phyloP scores from a whole-genome alignment of 2,329 filamentous ascomycete species.

The Dothideomycetes sp. region DNA sequence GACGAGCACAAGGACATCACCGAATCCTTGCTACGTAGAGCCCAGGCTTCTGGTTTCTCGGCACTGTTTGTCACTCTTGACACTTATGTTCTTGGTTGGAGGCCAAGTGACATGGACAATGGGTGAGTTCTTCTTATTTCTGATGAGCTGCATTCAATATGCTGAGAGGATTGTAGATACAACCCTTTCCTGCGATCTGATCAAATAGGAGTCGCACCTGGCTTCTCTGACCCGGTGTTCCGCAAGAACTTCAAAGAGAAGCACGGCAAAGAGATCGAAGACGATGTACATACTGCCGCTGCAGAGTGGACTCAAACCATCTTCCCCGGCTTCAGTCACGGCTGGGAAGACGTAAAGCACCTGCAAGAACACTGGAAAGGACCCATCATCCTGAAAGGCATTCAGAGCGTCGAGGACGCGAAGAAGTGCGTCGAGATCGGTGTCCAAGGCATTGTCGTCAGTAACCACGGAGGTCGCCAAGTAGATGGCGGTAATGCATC shows the following conservation, averaged over 20 bases:
- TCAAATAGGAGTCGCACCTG: constrained; percentile 47
- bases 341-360: constrained; percentile 51
- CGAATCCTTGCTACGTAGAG: constrained; percentile 51
- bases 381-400: constrained; percentile 55
- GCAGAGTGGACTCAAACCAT: constrained; percentile 44
- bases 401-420: constrained; percentile 43
- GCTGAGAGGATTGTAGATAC: constrained; percentile 9
- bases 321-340: constrained; percentile 31
- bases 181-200: constrained; percentile 20
- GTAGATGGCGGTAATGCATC: constrained; percentile 43
- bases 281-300: constrained; percentile 42
- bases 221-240: constrained; percentile 60
- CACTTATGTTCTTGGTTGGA: constrained; percentile 60
- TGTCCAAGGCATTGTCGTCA: constrained; percentile 42
- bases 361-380: constrained; percentile 54
- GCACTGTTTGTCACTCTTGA: constrained; percentile 65
- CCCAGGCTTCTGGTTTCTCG: constrained; percentile 52
- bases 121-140: constrained; percentile 13
- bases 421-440: constrained; percentile 35
- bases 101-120: constrained; percentile 37
- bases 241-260: constrained; percentile 45
- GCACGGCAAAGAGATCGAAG: constrained; percentile 27
- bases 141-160: background rate
- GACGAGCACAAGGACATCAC: constrained; percentile 57
- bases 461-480: constrained; percentile 46